These are phyloP conservation scores for Penicillium pulvis DNA, from an alignment of 495 filamentous ascomycete species.

Conservation along the genomic window DNA sequence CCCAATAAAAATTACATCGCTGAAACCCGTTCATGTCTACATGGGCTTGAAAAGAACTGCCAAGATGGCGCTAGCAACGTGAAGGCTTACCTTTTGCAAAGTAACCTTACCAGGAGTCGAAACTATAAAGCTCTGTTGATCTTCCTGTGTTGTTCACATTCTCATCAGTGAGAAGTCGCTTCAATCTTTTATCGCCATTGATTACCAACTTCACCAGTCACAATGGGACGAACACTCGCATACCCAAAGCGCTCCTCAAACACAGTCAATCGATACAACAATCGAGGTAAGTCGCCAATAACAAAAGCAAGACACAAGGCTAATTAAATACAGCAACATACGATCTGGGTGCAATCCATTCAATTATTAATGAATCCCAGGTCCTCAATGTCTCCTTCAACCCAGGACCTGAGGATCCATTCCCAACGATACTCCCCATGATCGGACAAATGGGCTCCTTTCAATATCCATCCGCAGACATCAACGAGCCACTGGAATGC, in stretches of 20 bases:
- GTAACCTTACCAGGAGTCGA: neutral
- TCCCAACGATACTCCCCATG: constrained; percentile 83
- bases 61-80: neutral
- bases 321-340: constrained; percentile 60
- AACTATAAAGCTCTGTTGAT: neutral
- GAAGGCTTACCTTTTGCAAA: neutral
- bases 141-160: neutral
- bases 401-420: constrained; percentile 59
- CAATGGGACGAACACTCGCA: constrained; percentile 57
- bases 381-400: constrained; percentile 87
- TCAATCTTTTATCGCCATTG: too few species aligned
- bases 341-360: constrained; percentile 73
- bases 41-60: neutral
- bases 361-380: constrained; percentile 75
- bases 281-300: constrained; percentile 54
- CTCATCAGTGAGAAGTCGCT: too few species aligned
- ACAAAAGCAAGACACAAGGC: neutral
- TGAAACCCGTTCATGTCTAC: neutral
- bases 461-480: constrained; percentile 58
- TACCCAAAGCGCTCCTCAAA: constrained; percentile 69
- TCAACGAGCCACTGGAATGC: constrained; percentile 70
- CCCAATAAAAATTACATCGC: neutral
- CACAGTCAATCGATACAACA: constrained; percentile 71
- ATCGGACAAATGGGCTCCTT: constrained; percentile 82
- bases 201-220: neutral